Evolutionary conservation across 2,329 filamentous ascomycete species (phyloP).

Genomic region (Sclerotinia nivalis): DNA sequence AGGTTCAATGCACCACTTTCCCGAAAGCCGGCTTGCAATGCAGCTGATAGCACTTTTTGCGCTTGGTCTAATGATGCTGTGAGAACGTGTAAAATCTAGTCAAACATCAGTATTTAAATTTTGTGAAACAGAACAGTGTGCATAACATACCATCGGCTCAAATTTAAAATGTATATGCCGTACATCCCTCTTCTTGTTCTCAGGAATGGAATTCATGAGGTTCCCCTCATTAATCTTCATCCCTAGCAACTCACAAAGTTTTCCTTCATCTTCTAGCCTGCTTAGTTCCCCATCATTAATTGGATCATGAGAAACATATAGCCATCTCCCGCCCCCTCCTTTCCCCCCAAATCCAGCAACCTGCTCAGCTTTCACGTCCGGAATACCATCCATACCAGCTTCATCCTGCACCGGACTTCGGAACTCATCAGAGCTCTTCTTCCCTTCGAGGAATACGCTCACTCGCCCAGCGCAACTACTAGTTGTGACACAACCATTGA

Average conservation of each 20-base stretch:
- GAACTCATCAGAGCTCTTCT: slow-evolving; percentile 44
- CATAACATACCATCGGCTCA: slow-evolving; percentile 78
- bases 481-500: slow-evolving; percentile 80
- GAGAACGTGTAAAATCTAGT: slow-evolving; percentile 83
- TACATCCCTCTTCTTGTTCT: slow-evolving; percentile 17
- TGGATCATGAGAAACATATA: slow-evolving; percentile 84
- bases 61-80: slow-evolving; percentile 74
- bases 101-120: not conserved
- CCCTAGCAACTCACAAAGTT: slow-evolving; percentile 44
- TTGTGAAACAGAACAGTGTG: not conserved
- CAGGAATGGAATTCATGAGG: too few relatives aligned
- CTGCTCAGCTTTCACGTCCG: slow-evolving; percentile 37
- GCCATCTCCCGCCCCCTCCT: slow-evolving; percentile 79
- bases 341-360: slow-evolving; percentile 68
- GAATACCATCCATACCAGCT: slow-evolving; percentile 27
- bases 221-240: slow-evolving; percentile 42
- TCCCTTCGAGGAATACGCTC: slow-evolving; percentile 84
- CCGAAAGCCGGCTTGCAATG: slow-evolving; percentile 79
- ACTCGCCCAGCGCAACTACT: slow-evolving; percentile 89
- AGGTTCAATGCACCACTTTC: slow-evolving; percentile 83
- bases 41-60: slow-evolving; percentile 72
- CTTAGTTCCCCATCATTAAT: slow-evolving; percentile 44
- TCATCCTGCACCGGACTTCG: slow-evolving; percentile 19
- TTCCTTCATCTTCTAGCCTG: slow-evolving; percentile 32
- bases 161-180: slow-evolving; percentile 83